A percentile compares a stretch with the other conserved stretches of the same genome.
phyloP scores from a whole-genome alignment of 2,329 filamentous ascomycete species.

The Phymatotrichopsis omnivora region DNA sequence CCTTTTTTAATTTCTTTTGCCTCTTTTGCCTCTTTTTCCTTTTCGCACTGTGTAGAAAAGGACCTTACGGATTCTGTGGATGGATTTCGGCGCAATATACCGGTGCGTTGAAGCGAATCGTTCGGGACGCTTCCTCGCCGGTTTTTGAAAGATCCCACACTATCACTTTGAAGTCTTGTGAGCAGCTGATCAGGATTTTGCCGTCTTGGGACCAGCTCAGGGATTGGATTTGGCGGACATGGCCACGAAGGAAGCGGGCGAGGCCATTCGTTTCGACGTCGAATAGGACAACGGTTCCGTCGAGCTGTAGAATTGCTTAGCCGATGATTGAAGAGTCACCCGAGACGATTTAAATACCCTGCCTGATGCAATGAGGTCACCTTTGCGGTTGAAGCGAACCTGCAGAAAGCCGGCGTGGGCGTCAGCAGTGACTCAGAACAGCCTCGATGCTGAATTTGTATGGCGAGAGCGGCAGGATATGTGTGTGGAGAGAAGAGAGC shows the following conservation, averaged over 20 bases:
- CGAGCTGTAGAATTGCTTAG: conserved; percentile 42
- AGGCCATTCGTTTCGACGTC: conserved; percentile 97
- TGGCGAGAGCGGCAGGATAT: neutral
- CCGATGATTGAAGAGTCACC: neutral
- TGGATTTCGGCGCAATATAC: conserved; percentile 95
- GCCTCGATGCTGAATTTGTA: neutral
- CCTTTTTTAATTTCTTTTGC: conserved; percentile 5
- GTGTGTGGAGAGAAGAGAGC: conserved; percentile 1
- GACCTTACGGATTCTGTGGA: conserved; percentile 68
- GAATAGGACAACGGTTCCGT: conserved; percentile 92
- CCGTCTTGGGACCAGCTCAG: conserved; percentile 92
- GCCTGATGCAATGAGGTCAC: conserved; percentile 89
- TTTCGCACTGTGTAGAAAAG: no score
- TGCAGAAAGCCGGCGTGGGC: conserved; percentile 31
- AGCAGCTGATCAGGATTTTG: conserved; percentile 80
- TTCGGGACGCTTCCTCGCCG: conserved; percentile 60
- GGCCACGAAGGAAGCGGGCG: conserved; percentile 83
- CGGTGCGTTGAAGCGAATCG: conserved; percentile 81
- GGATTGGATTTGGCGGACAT: conserved; percentile 87
- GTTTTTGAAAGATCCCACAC: conserved; percentile 76
- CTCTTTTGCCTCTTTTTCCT: no score
- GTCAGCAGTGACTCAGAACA: conserved; percentile 14
- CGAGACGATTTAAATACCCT: conserved; percentile 46
- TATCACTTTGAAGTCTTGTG: conserved; percentile 92
- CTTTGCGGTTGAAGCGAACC: conserved; percentile 77